Conservation (phyloP, 768 basidiomycete genomes). For the Tylopilus balloui region DNA sequence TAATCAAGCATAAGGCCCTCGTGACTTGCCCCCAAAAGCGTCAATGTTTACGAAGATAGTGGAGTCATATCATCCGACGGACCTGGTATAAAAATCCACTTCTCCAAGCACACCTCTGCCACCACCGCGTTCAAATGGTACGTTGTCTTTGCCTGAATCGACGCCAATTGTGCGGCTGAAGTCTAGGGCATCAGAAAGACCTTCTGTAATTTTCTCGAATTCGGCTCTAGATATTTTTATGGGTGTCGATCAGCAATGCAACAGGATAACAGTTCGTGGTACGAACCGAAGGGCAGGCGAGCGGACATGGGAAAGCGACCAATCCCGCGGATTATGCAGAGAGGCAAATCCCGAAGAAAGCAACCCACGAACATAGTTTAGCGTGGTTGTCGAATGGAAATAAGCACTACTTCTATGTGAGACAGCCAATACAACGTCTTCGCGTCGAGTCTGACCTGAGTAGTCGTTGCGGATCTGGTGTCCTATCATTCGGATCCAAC, state of each 20-base stretch:
- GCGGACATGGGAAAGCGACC: constrained; percentile 91
- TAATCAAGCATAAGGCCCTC: constrained; percentile 92
- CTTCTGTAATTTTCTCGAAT: constrained; percentile 81
- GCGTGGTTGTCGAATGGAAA: constrained; percentile 90
- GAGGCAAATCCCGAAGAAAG: constrained; percentile 92
- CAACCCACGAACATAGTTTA: constrained; percentile 87
- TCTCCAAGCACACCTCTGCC: constrained; percentile 71
- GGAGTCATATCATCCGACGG: constrained; percentile 8
- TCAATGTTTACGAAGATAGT: neutral
- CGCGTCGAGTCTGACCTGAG: constrained; percentile 46
- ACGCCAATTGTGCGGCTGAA: constrained; percentile 88
- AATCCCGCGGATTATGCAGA: constrained; percentile 83
- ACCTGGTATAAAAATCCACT: constrained; percentile 94
- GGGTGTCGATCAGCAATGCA: constrained; percentile 13
- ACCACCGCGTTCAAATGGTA: constrained; percentile 68
- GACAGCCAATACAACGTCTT: neutral
- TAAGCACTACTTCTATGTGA: constrained; percentile 61
- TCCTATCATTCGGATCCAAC: constrained; percentile 70
- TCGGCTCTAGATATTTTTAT: constrained; percentile 47
- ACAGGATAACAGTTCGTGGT: neutral
- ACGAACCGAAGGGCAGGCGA: constrained; percentile 68
- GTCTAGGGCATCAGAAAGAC: constrained; percentile 86
- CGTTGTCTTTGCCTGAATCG: constrained; percentile 41
- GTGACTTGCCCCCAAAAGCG: constrained; percentile 47
- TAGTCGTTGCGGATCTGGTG: constrained; percentile 86